phyloP scores from a whole-genome alignment of 495 filamentous ascomycete genomes.

The Aspergillus kassunensis region DNA sequence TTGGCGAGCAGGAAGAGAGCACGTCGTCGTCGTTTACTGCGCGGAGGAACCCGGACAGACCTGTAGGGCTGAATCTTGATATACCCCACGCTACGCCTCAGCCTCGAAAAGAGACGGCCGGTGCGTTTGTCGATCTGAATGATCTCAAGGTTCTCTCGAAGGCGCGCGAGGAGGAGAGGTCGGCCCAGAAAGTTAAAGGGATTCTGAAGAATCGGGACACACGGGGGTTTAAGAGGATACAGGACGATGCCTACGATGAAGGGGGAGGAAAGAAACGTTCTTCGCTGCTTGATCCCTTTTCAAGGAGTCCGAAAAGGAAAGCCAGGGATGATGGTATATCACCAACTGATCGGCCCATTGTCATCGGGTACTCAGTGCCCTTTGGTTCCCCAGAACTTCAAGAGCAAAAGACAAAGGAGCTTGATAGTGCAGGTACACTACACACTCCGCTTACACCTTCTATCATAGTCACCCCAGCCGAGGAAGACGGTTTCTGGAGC shows the following conservation, averaged over 20 bases:
- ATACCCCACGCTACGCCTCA: slow-evolving; percentile 28
- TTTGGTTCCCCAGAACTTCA: slow-evolving; percentile 45
- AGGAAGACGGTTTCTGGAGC: slow-evolving; percentile 57
- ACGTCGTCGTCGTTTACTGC: background rate
- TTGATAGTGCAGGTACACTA: slow-evolving; percentile 27
- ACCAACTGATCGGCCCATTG: slow-evolving; percentile 68
- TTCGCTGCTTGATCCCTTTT: slow-evolving; percentile 16
- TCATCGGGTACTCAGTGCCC: slow-evolving; percentile 74
- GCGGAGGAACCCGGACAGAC: slow-evolving; percentile 31
- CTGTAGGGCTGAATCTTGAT: slow-evolving; percentile 57
- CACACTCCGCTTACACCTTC: slow-evolving; percentile 49
- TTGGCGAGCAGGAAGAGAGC: background rate
- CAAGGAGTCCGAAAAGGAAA: slow-evolving; percentile 21
- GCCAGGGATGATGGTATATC: slow-evolving; percentile 56
- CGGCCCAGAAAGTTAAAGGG: slow-evolving; percentile 23
- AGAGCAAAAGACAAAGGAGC: slow-evolving; percentile 26
- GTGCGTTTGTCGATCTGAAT: slow-evolving; percentile 36
- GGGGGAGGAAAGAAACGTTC: slow-evolving; percentile 7
- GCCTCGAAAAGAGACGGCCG: slow-evolving; percentile 11
- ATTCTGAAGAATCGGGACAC: slow-evolving; percentile 24
- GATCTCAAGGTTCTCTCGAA: slow-evolving; percentile 38
- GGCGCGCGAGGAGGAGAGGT: slow-evolving; percentile 34
- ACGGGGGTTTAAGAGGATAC: slow-evolving; percentile 19
- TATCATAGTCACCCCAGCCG: slow-evolving; percentile 64
- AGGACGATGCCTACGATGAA: slow-evolving; percentile 12